Evolutionary conservation across 1,284 basidiomycete genomes (phyloP).

Genomic region (Irpex sp.): DNA sequence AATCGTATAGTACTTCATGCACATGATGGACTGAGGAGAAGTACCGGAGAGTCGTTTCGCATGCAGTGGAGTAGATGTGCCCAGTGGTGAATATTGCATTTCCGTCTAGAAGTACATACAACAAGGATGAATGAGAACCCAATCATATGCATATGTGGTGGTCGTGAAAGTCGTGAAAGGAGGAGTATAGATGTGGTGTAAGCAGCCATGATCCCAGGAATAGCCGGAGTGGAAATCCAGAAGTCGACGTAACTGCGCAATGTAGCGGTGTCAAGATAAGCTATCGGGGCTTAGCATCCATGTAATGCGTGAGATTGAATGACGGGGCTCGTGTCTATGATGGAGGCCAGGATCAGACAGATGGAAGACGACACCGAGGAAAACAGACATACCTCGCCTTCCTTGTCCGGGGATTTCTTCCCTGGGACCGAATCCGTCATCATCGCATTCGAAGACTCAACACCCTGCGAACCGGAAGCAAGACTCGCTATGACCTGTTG

Average conservation of each 20-base stretch:
- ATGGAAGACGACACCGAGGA: neutral
- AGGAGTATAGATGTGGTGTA: too few species aligned
- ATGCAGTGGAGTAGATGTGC: neutral
- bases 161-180: neutral
- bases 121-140: neutral
- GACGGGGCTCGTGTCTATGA: slow-evolving; percentile 31
- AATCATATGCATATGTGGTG: neutral
- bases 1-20: neutral
- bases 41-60: neutral
- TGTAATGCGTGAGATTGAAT: slow-evolving; percentile 49
- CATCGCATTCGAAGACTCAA: slow-evolving; percentile 6
- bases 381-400: slow-evolving; percentile 19
- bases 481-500: slow-evolving; percentile 16
- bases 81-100: neutral
- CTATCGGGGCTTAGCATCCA: slow-evolving; percentile 34
- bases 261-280: neutral
- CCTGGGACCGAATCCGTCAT: slow-evolving; percentile 3
- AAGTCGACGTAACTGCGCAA: neutral
- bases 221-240: neutral
- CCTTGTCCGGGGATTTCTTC: slow-evolving; percentile 12
- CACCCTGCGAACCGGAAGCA: slow-evolving; percentile 4
- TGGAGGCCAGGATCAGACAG: neutral
- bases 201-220: neutral
- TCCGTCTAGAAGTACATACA: neutral
- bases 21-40: neutral